phyloP scores from a whole-genome alignment of 2,329 filamentous ascomycete species.

The Blastomyces parvus region DNA sequence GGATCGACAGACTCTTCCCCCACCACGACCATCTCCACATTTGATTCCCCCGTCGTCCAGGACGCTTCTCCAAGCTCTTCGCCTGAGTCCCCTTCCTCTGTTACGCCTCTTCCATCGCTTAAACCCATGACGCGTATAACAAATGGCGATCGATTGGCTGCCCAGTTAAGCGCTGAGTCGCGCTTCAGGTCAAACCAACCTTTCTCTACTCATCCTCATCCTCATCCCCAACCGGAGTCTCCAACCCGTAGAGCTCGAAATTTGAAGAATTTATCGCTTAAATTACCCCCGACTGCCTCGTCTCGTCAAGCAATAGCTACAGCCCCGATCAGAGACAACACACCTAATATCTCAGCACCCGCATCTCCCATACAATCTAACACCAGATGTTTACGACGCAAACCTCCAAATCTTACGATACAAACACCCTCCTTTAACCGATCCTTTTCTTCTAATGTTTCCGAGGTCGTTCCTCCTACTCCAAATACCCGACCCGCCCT shows the following conservation, averaged over 20 bases:
- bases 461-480: slow-evolving; percentile 49
- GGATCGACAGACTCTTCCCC: slow-evolving; percentile 91
- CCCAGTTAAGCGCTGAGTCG: slow-evolving; percentile 5
- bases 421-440: slow-evolving; percentile 45
- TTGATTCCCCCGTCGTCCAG: slow-evolving; percentile 80
- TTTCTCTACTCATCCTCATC: slow-evolving; percentile 33
- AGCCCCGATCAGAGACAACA: slow-evolving; percentile 39
- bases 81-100: slow-evolving; percentile 74
- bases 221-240: slow-evolving; percentile 36
- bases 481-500: slow-evolving; percentile 46
- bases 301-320: slow-evolving; percentile 41
- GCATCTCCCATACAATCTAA: slow-evolving; percentile 50
- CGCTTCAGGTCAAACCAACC: slow-evolving; percentile 10
- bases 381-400: slow-evolving; percentile 45
- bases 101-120: slow-evolving; percentile 49
- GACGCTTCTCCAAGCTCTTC: slow-evolving; percentile 88
- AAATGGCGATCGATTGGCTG: slow-evolving; percentile 5
- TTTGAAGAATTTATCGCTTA: slow-evolving; percentile 55
- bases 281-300: slow-evolving; percentile 43
- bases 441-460: slow-evolving; percentile 39
- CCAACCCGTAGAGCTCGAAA: slow-evolving; percentile 44
- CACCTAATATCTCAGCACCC: slow-evolving; percentile 41
- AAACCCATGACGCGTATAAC: slow-evolving; percentile 25
- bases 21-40: slow-evolving; percentile 85
- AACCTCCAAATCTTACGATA: slow-evolving; percentile 52